Conservation (phyloP, 768 basidiomycete genomes). For the Pseudohyphozyma bogoriensis region DNA sequence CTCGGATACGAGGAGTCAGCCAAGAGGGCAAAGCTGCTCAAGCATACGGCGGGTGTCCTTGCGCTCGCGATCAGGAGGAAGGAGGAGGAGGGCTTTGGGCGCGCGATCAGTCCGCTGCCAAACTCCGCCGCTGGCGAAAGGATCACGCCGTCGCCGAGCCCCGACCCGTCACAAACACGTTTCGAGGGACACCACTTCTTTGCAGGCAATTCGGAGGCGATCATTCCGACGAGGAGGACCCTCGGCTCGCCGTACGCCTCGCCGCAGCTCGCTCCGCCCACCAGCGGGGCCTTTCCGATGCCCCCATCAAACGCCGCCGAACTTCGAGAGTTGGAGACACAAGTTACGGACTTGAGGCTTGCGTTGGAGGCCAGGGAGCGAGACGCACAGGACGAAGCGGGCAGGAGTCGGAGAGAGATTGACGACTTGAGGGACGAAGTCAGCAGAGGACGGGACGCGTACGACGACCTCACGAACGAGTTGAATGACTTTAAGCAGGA, state of each 20-base stretch:
- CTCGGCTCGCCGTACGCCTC: constrained; percentile 10
- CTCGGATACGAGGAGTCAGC: constrained; percentile 57
- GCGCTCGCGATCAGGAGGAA: constrained; percentile 58
- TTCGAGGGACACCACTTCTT: constrained; percentile 80
- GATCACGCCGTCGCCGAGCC: no score
- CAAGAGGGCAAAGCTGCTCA: constrained; percentile 55
- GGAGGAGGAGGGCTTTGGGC: constrained; percentile 40
- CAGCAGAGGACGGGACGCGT: background rate
- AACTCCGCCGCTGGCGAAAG: background rate
- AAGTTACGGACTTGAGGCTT: constrained; percentile 47
- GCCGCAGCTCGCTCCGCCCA: constrained; percentile 40
- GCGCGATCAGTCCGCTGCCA: background rate
- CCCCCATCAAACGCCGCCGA: no score
- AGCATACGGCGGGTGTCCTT: constrained; percentile 75
- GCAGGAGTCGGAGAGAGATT: background rate
- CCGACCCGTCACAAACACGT: background rate
- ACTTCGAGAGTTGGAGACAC: constrained; percentile 50
- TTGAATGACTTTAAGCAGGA: background rate
- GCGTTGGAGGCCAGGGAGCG: constrained; percentile 36
- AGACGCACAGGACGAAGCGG: background rate
- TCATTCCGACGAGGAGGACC: constrained; percentile 43
- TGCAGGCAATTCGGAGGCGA: constrained; percentile 63
- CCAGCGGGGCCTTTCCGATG: no score
- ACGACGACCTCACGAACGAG: background rate
- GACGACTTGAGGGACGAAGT: background rate